These are phyloP conservation scores for Rhododendron henanense DNA, from an alignment of 148 eudicot genomes.

Conservation along the genomic window DNA sequence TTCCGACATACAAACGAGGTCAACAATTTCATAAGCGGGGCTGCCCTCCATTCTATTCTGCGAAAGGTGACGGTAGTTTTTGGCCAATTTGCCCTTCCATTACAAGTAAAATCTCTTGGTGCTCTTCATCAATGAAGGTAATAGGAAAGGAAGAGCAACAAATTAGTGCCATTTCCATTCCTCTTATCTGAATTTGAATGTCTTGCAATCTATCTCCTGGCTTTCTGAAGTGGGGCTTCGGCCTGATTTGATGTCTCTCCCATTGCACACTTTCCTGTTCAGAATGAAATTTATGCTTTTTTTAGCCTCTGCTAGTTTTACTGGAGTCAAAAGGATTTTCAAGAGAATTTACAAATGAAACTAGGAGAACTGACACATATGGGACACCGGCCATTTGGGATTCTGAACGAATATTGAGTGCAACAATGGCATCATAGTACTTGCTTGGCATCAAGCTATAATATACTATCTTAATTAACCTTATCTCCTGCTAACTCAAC, in stretches of 20 bases:
- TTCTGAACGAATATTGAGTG: neutral
- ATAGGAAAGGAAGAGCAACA: constrained; percentile 18
- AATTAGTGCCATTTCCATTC: constrained; percentile 45
- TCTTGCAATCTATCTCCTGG: constrained; percentile 32
- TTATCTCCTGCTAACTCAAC: neutral
- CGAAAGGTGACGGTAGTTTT: too few relatives aligned
- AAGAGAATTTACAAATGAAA: neutral
- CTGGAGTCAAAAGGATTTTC: neutral
- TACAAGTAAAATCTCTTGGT: constrained; percentile 14
- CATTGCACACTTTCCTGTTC: constrained; percentile 43
- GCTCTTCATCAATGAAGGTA: constrained; percentile 17
- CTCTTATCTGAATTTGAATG: constrained; percentile 35
- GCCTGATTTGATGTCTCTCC: constrained; percentile 32
- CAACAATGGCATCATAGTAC: neutral
- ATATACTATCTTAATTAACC: neutral
- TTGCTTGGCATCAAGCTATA: neutral
- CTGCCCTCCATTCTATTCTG: too few relatives aligned
- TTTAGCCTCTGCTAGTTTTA: neutral
- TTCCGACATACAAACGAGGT: too few relatives aligned
- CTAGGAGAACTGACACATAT: neutral
- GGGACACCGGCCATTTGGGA: neutral
- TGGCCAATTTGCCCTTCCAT: constrained; percentile 12
- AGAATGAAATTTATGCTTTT: neutral
- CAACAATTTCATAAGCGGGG: too few relatives aligned
- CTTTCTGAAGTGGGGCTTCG: neutral